A percentile compares a stretch with the other conserved stretches of the same genome.
These are phyloP conservation scores for Globisporangium nodosum DNA, from an alignment of 352 stramenopile genomes.

Conservation along the genomic window DNA sequence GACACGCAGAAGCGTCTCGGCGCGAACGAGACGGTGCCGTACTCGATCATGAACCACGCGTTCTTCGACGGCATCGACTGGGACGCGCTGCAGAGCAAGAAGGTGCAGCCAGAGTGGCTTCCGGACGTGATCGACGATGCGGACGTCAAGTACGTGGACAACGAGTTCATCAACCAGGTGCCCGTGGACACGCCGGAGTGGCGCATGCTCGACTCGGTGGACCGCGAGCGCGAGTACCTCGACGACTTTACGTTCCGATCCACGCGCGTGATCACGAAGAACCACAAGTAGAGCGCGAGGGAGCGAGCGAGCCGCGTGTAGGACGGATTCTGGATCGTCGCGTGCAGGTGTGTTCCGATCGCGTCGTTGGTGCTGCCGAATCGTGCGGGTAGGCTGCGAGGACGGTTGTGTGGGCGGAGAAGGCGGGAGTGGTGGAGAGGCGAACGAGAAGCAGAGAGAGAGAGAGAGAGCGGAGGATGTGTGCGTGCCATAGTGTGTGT, in stretches of 20 bases:
- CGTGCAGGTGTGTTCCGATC: not conserved
- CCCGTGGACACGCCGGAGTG: constrained; percentile 84
- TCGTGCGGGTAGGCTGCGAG: too few species aligned
- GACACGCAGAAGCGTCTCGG: constrained; percentile 73
- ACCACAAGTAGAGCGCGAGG: constrained; percentile 9
- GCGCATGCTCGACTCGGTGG: constrained; percentile 86
- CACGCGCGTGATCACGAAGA: constrained; percentile 49
- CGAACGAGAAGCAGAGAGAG: not conserved
- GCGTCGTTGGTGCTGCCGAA: not conserved
- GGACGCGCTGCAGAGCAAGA: constrained; percentile 78
- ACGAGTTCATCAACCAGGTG: constrained; percentile 85
- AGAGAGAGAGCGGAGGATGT: not conserved
- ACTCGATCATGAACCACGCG: constrained; percentile 85
- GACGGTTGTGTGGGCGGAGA: not conserved
- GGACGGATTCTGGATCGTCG: not conserved
- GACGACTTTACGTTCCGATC: constrained; percentile 82
- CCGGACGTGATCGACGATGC: constrained; percentile 78
- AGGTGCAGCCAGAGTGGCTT: constrained; percentile 73
- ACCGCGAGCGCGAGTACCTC: constrained; percentile 80
- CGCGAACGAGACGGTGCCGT: constrained; percentile 66
- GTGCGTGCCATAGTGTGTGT: not conserved
- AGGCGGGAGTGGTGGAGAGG: not conserved
- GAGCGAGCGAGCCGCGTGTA: not conserved
- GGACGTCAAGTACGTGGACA: constrained; percentile 85
- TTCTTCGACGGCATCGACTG: constrained; percentile 88